phyloP scores from a whole-genome alignment of 495 filamentous ascomycete genomes.

The Chaetomium cochliodes region DNA sequence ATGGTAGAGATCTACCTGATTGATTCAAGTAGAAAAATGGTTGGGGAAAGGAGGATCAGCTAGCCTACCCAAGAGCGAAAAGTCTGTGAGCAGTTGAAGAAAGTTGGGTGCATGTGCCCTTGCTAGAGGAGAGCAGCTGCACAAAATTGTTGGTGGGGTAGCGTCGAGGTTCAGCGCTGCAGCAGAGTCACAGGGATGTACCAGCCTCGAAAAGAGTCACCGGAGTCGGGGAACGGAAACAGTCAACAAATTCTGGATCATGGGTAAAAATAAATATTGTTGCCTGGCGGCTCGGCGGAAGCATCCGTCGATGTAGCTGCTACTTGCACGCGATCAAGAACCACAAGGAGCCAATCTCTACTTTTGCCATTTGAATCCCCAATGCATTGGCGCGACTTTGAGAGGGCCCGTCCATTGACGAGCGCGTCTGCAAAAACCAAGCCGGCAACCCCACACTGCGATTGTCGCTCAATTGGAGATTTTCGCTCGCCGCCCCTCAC shows the following conservation, averaged over 20 bases:
- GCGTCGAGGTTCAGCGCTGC: background rate
- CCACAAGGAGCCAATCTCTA: background rate
- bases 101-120: background rate
- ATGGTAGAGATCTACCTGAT: background rate
- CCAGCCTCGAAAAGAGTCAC: conserved; percentile 4
- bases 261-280: no score
- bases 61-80: background rate
- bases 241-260: no score
- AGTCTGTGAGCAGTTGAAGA: conserved; percentile 2
- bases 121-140: conserved; percentile 13
- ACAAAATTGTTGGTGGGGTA: conserved; percentile 31
- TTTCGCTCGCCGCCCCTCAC: conserved; percentile 24
- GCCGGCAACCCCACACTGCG: conserved; percentile 4
- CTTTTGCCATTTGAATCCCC: background rate
- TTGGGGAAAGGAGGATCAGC: background rate
- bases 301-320: background rate
- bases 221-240: background rate
- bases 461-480: conserved; percentile 15
- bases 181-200: conserved; percentile 11
- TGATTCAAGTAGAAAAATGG: background rate
- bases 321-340: background rate
- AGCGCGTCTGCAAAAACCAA: conserved; percentile 15
- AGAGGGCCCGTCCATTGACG: background rate
- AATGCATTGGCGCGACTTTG: background rate
- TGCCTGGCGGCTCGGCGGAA: no score